Percentiles rank a stretch among this genome's conserved stretches.
These are phyloP conservation scores for Acorus gramineus DNA, from an alignment of 106 monocot genomes.

Conservation along the genomic window DNA sequence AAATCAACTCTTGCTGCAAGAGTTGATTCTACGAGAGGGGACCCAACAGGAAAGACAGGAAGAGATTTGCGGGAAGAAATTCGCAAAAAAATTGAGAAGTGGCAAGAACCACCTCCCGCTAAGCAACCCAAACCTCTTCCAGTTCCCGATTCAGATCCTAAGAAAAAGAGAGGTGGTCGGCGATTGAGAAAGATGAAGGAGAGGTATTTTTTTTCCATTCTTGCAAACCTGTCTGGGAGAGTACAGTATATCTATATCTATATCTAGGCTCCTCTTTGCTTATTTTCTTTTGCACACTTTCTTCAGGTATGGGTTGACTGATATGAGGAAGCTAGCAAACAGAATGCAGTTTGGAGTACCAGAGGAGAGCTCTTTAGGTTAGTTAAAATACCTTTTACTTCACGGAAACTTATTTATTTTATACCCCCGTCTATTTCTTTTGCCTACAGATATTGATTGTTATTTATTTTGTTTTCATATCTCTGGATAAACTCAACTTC, in stretches of 20 bases:
- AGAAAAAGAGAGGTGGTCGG: slow-evolving; percentile 96
- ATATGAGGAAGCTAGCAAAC: slow-evolving; percentile 95
- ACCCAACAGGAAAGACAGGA: slow-evolving; percentile 78
- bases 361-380: slow-evolving; percentile 77
- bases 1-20: slow-evolving; percentile 91
- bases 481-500: too few species aligned
- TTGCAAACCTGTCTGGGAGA: too few species aligned
- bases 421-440: background rate
- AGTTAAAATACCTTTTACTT: background rate
- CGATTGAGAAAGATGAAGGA: slow-evolving; percentile 82
- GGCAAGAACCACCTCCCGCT: slow-evolving; percentile 98
- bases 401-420: background rate
- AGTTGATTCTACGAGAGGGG: slow-evolving; percentile 75
- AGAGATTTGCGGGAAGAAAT: slow-evolving; percentile 69
- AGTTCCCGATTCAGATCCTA: slow-evolving; percentile 90
- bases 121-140: slow-evolving; percentile 97
- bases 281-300: background rate
- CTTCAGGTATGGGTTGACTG: slow-evolving; percentile 81
- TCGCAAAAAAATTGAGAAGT: slow-evolving; percentile 89
- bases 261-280: background rate
- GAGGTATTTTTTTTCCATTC: slow-evolving; percentile 26
- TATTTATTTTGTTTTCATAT: too few species aligned
- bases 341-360: slow-evolving; percentile 91
- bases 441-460: too few species aligned
- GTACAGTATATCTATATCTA: background rate